A percentile compares a stretch with the other conserved stretches of the same genome.
Evolutionary conservation across 208 protist genomes (phyloP).

Genomic region (Trichomonas vaginalis): DNA sequence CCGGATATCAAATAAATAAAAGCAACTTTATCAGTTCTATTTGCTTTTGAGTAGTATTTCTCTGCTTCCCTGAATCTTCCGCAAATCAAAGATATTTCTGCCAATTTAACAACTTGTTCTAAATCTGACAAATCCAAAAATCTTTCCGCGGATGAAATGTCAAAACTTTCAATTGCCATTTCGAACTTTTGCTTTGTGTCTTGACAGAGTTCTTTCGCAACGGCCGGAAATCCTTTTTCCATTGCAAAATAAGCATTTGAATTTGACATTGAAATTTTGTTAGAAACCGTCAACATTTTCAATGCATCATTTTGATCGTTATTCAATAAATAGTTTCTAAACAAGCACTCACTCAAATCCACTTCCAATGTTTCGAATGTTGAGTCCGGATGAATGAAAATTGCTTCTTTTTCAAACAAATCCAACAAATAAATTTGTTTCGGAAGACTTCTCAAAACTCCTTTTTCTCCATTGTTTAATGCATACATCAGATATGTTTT

Average conservation of each 20-base stretch:
- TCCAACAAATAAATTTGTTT: not conserved
- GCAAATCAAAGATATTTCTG: not conserved
- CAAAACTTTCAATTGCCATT: not conserved
- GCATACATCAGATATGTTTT: conserved; percentile 89
- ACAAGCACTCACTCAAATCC: not conserved
- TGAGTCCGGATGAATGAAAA: not conserved
- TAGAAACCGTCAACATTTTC: not conserved
- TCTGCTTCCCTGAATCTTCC: not conserved
- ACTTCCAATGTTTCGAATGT: not conserved
- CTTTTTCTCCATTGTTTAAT: conserved; percentile 25
- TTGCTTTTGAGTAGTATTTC: not conserved
- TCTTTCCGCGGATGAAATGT: not conserved
- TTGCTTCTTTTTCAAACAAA: not conserved
- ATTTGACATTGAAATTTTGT: not conserved
- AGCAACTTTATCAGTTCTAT: not conserved
- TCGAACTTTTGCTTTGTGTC: not conserved
- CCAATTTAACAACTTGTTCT: not conserved
- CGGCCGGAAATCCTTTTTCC: not conserved
- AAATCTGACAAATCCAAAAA: not conserved
- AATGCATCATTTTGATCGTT: not conserved
- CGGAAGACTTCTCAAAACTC: not conserved
- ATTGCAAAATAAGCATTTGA: not conserved
- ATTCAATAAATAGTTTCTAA: not conserved
- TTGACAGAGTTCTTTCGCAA: not conserved
- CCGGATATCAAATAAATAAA: not conserved